These are phyloP conservation scores for Lyophyllum atratum DNA, from an alignment of 768 basidiomycete species.

Conservation along the genomic window DNA sequence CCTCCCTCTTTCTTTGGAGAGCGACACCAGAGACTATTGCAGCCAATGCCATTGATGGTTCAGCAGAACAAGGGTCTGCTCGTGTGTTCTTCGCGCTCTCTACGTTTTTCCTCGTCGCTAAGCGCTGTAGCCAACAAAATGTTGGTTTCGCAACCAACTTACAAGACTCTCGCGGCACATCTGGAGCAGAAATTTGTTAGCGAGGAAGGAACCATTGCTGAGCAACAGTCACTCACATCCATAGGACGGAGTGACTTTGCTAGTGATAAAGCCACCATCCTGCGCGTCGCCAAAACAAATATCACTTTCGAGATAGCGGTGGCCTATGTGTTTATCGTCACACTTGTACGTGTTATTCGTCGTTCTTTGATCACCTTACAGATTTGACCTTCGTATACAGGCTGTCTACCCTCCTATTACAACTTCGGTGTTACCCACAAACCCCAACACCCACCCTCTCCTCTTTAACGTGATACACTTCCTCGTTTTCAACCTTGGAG, in stretches of 20 bases:
- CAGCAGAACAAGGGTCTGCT: slow-evolving; percentile 68
- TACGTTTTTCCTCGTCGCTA: slow-evolving; percentile 59
- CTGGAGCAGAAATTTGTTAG: slow-evolving; percentile 40
- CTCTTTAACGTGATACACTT: slow-evolving; percentile 82
- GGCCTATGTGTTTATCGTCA: slow-evolving; percentile 75
- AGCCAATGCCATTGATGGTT: slow-evolving; percentile 36
- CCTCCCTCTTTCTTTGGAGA: slow-evolving; percentile 56
- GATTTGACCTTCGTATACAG: slow-evolving; percentile 38
- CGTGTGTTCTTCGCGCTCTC: slow-evolving; percentile 75
- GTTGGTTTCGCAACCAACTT: slow-evolving; percentile 60
- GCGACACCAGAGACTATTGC: slow-evolving; percentile 29
- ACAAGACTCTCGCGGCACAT: slow-evolving; percentile 52
- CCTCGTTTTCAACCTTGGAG: slow-evolving; percentile 72
- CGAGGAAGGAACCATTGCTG: slow-evolving; percentile 26
- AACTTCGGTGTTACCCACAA: slow-evolving; percentile 68
- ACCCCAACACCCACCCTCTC: slow-evolving; percentile 70
- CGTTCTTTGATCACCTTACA: neutral
- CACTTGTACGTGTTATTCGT: slow-evolving; percentile 57
- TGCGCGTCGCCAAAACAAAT: slow-evolving; percentile 65
- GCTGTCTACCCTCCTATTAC: slow-evolving; percentile 89
- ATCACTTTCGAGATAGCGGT: slow-evolving; percentile 69
- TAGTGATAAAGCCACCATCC: slow-evolving; percentile 43
- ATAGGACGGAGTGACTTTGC: slow-evolving; percentile 22
- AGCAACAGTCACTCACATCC: slow-evolving; percentile 40
- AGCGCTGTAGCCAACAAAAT: slow-evolving; percentile 56